These are phyloP conservation scores for Phellopilus nigrolimitatus DNA, from an alignment of 1,284 basidiomycete genomes.

Conservation along the genomic window DNA sequence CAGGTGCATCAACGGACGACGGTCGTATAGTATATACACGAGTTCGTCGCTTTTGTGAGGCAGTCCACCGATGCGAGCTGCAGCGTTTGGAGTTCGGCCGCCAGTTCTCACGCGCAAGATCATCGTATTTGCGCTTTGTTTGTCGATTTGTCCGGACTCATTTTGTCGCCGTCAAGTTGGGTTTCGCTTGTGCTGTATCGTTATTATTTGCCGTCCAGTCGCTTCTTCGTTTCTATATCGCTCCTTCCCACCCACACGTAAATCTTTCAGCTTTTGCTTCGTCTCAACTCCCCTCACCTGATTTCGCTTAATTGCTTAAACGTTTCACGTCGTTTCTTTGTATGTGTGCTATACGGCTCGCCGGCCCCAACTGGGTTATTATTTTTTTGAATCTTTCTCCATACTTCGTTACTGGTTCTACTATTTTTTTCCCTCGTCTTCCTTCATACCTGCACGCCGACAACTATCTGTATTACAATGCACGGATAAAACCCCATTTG, in stretches of 20 bases:
- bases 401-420: background rate
- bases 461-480: constrained; percentile 15
- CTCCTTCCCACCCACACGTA: background rate
- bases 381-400: no score
- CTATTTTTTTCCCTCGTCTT: background rate
- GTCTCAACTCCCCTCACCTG: background rate
- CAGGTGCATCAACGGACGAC: constrained; percentile 15
- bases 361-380: background rate
- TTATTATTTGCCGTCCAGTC: constrained; percentile 12
- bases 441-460: constrained; percentile 15
- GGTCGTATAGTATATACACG: constrained; percentile 8
- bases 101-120: background rate
- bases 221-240: background rate
- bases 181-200: constrained; percentile 13
- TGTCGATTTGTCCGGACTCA: constrained; percentile 1
- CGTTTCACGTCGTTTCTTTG: background rate
- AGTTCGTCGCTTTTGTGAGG: no score
- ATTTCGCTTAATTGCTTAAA: no score
- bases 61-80: no score
- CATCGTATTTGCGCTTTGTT: background rate
- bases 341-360: background rate
- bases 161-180: background rate
- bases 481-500: no score
- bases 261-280: no score
- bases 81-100: background rate